Conservation (phyloP, 164 flowering plant genomes). For the Macadamia tetraphylla region DNA sequence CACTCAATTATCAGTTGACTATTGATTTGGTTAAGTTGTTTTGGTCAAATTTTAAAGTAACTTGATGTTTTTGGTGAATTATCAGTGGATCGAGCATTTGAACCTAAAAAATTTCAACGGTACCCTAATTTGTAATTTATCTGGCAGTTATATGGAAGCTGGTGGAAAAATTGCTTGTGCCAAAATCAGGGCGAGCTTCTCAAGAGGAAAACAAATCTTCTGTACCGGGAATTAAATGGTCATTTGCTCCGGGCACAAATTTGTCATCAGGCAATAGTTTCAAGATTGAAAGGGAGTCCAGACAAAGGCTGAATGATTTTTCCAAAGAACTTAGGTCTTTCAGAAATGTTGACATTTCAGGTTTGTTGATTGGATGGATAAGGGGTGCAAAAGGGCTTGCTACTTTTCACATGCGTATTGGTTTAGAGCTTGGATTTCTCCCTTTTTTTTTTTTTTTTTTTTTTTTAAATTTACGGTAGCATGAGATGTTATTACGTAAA, state of each 20-base stretch:
- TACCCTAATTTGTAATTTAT: slow-evolving; percentile 58
- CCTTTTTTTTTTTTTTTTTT: neutral
- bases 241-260: slow-evolving; percentile 73
- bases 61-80: too few relatives aligned
- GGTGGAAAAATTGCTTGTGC: slow-evolving; percentile 57
- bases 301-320: slow-evolving; percentile 70
- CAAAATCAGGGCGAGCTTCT: slow-evolving; percentile 35
- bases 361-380: slow-evolving; percentile 29
- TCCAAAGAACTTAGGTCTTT: slow-evolving; percentile 78
- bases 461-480: neutral
- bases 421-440: neutral
- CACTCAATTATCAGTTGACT: too few relatives aligned
- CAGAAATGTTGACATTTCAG: slow-evolving; percentile 82
- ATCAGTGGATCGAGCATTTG: too few relatives aligned
- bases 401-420: too few relatives aligned
- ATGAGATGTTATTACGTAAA: neutral
- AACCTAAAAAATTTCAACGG: neutral
- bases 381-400: neutral
- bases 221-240: slow-evolving; percentile 61
- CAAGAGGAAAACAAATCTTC: slow-evolving; percentile 42
- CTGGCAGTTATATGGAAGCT: slow-evolving; percentile 95
- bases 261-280: slow-evolving; percentile 45
- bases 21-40: too few relatives aligned
- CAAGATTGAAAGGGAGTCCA: slow-evolving; percentile 60
- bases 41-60: too few relatives aligned